Base-by-base conservation (phyloP, 208 protist species). In the Trypanosoma conorhini region DNA sequence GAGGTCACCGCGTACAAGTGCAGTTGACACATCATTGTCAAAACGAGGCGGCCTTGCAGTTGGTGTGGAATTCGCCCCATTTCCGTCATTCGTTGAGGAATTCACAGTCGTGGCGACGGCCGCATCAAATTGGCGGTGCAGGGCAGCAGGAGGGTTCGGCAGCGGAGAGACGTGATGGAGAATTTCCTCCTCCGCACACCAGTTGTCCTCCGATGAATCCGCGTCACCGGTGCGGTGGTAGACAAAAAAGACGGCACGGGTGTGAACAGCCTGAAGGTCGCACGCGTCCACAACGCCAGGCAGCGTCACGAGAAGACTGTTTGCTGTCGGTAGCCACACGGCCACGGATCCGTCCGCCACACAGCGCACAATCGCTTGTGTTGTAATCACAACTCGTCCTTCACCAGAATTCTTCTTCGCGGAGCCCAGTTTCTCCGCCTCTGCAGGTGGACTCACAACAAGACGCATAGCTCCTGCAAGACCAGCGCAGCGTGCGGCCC, bases 191-290 rank as follows among this genome's bases (percentile, higher is more conserved):
- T 77, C 65, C 5, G 12, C 59, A 59, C 52, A 54, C 50, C 58
- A 64, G 42, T 24, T 40, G 9, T 72, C 65, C 38, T 55, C 57
- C 31, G 13, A 35, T 22, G 9, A 19, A 8, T 17, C 22, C 28
- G 38, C n/a, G 22, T 7, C 28, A 8, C 0, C 51, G 26, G 28
- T 15, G 17, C 72, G 9, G 26, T 70, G 9, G 26, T 70, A 62
- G 33, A 82, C 71, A 58, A 91, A 92, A 73, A 95, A 93, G 15
- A 95, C 50, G 33, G 82, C 83, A 58, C 87, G 90, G 5, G 76
- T 85, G 55, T 88, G 76, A 19, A 93, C 78, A 10, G 79, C 74
- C 66, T 95, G 90, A 64, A 93, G 75, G 35, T 92, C 84, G 28
- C 68, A 76, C 35, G 88, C 77, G 26, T 86, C 75, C 46, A 52